Conservation (phyloP, 2,329 filamentous ascomycete species). For the Bipolaris sorokiniana region DNA sequence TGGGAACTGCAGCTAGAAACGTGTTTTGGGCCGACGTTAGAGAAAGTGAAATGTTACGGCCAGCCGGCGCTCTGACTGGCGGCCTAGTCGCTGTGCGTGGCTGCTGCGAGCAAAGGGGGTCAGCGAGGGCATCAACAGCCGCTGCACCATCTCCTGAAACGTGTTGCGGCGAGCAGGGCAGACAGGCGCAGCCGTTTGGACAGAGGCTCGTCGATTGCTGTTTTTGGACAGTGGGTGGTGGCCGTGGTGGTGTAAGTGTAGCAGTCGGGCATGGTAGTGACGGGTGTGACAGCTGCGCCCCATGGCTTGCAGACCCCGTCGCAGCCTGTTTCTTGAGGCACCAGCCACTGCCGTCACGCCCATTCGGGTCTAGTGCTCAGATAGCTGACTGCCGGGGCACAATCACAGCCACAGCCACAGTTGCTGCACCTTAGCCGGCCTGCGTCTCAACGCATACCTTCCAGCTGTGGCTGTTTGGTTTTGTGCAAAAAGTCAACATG, state of each 20-base stretch:
- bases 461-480: constrained; percentile 18
- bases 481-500: constrained; percentile 5
- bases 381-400: constrained; percentile 24
- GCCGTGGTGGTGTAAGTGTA: no score
- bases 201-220: constrained; percentile 21
- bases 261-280: constrained; percentile 4
- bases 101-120: constrained; percentile 12
- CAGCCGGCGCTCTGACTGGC: constrained; percentile 26
- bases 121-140: constrained; percentile 33
- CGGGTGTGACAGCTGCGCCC: constrained; percentile 21
- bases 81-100: constrained; percentile 12
- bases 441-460: constrained; percentile 17
- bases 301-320: constrained; percentile 9
- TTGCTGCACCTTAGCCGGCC: constrained; percentile 1
- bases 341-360: constrained; percentile 29
- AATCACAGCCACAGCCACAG: constrained; percentile 26
- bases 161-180: constrained; percentile 15
- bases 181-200: not conserved
- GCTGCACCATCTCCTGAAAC: constrained; percentile 31
- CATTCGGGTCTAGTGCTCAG: constrained; percentile 12
- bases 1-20: constrained; percentile 23
- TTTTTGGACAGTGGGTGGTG: constrained; percentile 9
- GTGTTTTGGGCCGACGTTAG: constrained; percentile 28
- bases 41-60: constrained; percentile 27
- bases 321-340: constrained; percentile 27